These are phyloP conservation scores for Juncus effusus DNA, from an alignment of 176 grass and related monocot species.

Conservation along the genomic window DNA sequence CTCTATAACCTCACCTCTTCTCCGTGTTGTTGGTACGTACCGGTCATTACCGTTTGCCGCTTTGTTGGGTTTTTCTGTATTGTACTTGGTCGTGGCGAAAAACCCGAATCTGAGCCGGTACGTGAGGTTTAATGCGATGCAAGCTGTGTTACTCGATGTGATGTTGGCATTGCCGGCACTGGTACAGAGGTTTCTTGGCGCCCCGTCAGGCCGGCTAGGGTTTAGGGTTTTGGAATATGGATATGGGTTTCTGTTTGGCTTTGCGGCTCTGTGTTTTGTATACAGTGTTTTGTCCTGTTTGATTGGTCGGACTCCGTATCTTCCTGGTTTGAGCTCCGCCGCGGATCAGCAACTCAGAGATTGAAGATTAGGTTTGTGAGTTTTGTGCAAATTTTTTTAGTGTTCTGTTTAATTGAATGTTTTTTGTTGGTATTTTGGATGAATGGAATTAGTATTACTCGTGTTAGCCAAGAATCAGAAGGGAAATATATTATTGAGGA, in stretches of 20 bases:
- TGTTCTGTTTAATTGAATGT: background rate
- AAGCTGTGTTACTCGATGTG: conserved; percentile 25
- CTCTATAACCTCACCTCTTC: conserved; percentile 23
- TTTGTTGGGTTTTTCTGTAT: conserved; percentile 21
- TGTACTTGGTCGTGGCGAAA: conserved; percentile 26
- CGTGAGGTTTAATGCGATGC: conserved; percentile 32
- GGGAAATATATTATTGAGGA: background rate
- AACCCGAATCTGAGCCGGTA: conserved; percentile 29
- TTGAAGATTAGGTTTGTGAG: conserved; percentile 2
- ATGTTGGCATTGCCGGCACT: background rate
- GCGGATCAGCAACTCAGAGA: conserved; percentile 33
- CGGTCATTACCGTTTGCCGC: conserved; percentile 11
- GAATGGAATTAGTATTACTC: too few relatives aligned
- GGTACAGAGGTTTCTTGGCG: conserved; percentile 29
- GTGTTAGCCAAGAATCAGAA: too few relatives aligned
- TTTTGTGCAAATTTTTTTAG: background rate
- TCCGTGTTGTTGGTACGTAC: conserved; percentile 4
- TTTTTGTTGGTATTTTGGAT: conserved; percentile 1
- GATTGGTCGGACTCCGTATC: conserved; percentile 32
- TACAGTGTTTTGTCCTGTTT: conserved; percentile 30
- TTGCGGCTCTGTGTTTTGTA: conserved; percentile 23
- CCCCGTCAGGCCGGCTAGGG: conserved; percentile 15
- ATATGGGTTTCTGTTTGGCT: conserved; percentile 28
- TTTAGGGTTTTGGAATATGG: conserved; percentile 26
- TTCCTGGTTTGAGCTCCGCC: conserved; percentile 27